Evolutionary conservation across 176 grass and related monocot genomes (phyloP).

Genomic region (Areca catechu): DNA sequence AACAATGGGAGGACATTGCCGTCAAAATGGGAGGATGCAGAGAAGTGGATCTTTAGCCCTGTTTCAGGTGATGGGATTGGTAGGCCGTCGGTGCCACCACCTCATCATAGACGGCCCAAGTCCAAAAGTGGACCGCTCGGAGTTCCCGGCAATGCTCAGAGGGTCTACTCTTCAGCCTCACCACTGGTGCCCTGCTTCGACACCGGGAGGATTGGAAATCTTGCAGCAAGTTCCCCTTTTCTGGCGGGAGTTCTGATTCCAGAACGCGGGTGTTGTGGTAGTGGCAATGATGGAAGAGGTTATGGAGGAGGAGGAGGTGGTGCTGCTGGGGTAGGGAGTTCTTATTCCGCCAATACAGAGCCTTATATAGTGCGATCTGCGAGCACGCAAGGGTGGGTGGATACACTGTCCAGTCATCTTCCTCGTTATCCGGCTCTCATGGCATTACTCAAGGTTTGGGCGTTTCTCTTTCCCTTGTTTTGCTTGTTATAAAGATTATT

Average conservation of each 20-base stretch:
- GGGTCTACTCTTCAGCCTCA: constrained; percentile 42
- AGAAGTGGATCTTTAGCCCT: constrained; percentile 95
- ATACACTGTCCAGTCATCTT: constrained; percentile 50
- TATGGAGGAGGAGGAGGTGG: not conserved
- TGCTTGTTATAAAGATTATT: not conserved
- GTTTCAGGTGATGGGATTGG: constrained; percentile 38
- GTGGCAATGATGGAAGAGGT: constrained; percentile 15
- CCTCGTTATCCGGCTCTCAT: constrained; percentile 58
- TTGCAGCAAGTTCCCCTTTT: constrained; percentile 58
- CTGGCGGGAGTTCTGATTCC: constrained; percentile 66
- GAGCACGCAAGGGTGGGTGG: constrained; percentile 30
- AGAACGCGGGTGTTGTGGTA: constrained; percentile 29
- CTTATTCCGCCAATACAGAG: constrained; percentile 15
- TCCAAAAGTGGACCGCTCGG: constrained; percentile 91
- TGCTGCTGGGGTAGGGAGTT: constrained; percentile 17
- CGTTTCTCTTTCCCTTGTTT: constrained; percentile 5
- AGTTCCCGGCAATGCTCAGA: constrained; percentile 36
- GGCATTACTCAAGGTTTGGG: constrained; percentile 46
- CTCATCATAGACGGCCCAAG: constrained; percentile 40
- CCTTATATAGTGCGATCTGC: constrained; percentile 29
- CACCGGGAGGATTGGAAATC: constrained; percentile 33
- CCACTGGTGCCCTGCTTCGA: constrained; percentile 48
- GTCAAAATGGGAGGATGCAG: constrained; percentile 98
- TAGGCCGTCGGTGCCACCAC: constrained; percentile 31
- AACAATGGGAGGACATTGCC: constrained; percentile 70